A percentile compares a stretch with the other conserved stretches of the same genome.
Conservation (phyloP, 1,284 basidiomycete species). For the Vanrija pseudolonga region DNA sequence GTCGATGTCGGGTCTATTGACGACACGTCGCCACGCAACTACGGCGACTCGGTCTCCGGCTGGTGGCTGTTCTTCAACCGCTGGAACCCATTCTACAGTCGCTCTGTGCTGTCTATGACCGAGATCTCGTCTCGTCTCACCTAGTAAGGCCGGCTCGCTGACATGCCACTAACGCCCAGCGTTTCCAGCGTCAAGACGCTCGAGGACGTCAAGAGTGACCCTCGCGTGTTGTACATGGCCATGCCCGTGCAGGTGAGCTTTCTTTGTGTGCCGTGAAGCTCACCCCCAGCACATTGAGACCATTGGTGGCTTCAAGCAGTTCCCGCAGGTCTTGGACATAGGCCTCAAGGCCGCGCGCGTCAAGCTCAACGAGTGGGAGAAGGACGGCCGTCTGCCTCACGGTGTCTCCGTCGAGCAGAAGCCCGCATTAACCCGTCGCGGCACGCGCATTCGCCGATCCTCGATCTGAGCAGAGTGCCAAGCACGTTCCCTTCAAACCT, state of each 20-base stretch:
- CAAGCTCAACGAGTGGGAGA: constrained; percentile 72
- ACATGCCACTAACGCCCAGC: constrained; percentile 51
- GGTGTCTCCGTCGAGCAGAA: constrained; percentile 56
- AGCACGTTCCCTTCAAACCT: not conserved
- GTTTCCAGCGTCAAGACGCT: constrained; percentile 93
- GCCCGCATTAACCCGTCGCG: constrained; percentile 28
- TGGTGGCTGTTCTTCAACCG: constrained; percentile 94
- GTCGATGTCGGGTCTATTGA: constrained; percentile 93
- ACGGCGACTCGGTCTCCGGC: constrained; percentile 92
- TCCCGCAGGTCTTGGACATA: constrained; percentile 63
- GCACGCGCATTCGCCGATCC: constrained; percentile 32
- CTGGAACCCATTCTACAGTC: constrained; percentile 84
- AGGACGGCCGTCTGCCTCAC: constrained; percentile 73
- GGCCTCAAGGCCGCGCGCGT: constrained; percentile 74
- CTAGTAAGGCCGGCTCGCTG: constrained; percentile 61
- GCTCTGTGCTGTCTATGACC: constrained; percentile 83
- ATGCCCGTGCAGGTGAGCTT: constrained; percentile 87
- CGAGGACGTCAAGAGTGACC: constrained; percentile 86
- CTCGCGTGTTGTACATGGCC: constrained; percentile 84
- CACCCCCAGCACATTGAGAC: constrained; percentile 37
- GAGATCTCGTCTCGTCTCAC: constrained; percentile 94
- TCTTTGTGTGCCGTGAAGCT: not conserved
- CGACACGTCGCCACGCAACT: constrained; percentile 90
- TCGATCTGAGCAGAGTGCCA: constrained; percentile 9
- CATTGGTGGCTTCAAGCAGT: constrained; percentile 48